A percentile compares a stretch with the other conserved stretches of the same genome.
These are phyloP conservation scores for Theileria equi DNA, from an alignment of 169 alveolate species.

Conservation along the genomic window DNA sequence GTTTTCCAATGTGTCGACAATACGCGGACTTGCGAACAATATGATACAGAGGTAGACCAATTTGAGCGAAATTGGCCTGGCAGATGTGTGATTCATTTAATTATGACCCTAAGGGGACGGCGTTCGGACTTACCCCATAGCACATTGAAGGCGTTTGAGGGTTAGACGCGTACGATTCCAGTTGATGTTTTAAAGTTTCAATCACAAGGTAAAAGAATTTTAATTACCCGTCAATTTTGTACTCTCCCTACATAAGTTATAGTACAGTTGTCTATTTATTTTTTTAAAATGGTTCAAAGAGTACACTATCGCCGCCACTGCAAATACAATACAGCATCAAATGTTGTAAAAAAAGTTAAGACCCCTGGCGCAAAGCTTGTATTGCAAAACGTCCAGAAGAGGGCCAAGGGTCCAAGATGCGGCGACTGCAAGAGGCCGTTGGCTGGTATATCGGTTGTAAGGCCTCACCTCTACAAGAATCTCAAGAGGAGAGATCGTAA, in stretches of 20 bases:
- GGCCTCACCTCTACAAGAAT: constrained; percentile 73
- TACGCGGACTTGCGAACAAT: no score
- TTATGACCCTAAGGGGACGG: no score
- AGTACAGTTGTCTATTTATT: background rate
- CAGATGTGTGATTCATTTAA: no score
- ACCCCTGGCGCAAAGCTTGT: constrained; percentile 87
- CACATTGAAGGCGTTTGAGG: no score
- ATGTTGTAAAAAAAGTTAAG: constrained; percentile 80
- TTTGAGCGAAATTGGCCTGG: no score
- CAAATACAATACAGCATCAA: constrained; percentile 84
- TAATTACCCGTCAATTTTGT: no score
- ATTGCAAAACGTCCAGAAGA: constrained; percentile 71
- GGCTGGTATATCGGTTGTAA: constrained; percentile 75
- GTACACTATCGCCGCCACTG: constrained; percentile 81
- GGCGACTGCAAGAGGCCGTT: constrained; percentile 76
- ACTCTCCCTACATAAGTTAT: background rate
- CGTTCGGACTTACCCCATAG: no score
- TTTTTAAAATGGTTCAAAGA: constrained; percentile 82
- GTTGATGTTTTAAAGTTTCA: background rate
- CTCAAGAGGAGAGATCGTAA: constrained; percentile 76
- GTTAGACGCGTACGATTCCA: background rate
- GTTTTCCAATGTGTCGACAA: no score
- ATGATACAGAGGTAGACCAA: no score
- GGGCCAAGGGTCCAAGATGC: constrained; percentile 79
- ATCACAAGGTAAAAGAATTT: no score